These are phyloP conservation scores for Naganishia sp. DNA, from an alignment of 1,284 basidiomycete genomes.

Conservation along the genomic window DNA sequence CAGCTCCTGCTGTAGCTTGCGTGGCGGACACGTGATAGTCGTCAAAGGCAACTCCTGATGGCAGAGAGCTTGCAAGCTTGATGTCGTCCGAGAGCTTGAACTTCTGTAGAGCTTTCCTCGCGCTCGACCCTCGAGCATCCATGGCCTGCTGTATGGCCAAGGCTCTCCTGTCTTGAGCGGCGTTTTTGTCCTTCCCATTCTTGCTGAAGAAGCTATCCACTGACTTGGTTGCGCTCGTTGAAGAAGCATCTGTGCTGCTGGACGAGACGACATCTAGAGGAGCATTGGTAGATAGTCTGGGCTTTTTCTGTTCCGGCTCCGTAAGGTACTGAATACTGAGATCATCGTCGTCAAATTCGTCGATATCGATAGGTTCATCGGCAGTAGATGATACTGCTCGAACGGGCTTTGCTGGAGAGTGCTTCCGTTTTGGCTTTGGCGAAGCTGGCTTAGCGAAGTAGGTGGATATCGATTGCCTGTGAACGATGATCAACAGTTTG, in stretches of 20 bases:
- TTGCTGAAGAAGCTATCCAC: constrained; percentile 20
- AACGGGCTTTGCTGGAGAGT: constrained; percentile 1
- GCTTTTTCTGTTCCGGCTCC: constrained; percentile 8
- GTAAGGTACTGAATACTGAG: background rate
- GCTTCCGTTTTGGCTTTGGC: constrained; percentile 5
- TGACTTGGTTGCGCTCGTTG: too few relatives aligned
- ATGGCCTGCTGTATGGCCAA: constrained; percentile 18
- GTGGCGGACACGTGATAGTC: constrained; percentile 5
- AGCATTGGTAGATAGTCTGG: constrained; percentile 1
- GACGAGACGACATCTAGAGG: background rate
- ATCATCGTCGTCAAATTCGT: constrained; percentile 19
- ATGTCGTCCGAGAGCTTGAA: constrained; percentile 13
- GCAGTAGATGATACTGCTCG: background rate
- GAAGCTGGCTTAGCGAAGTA: constrained; percentile 19
- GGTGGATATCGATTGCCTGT: constrained; percentile 15
- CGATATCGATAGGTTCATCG: constrained; percentile 16
- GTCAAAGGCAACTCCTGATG: constrained; percentile 20
- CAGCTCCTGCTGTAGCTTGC: background rate
- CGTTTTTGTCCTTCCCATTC: constrained; percentile 3
- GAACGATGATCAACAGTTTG: background rate
- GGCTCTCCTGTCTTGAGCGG: background rate
- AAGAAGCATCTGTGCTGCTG: background rate
- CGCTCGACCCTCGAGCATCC: constrained; percentile 5
- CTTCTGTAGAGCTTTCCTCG: constrained; percentile 4
- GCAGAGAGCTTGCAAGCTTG: background rate